Base-by-base conservation (phyloP, 2,329 filamentous ascomycete species). In the Fusarium oligoseptatum region DNA sequence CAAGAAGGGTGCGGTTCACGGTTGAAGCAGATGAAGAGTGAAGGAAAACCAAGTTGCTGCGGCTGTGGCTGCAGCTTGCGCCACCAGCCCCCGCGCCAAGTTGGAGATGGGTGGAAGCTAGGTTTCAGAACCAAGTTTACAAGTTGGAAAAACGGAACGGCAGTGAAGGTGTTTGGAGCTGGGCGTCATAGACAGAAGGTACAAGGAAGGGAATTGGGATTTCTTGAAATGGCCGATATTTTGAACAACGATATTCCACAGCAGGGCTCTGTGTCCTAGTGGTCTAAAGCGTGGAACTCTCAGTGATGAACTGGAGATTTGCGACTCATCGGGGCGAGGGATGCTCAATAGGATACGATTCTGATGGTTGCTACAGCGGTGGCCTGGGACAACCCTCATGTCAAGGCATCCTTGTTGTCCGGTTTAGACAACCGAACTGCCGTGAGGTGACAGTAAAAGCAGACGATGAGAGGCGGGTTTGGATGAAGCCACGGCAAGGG, bases 1-100 rank as follows among this genome's bases (percentile, higher is more conserved):
- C 77, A 39, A 80, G 82, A 61, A 79, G 81, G 68, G 79, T 83
- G 39, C 81, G 82, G 29, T 83, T 83, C 66, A 70, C 74, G 34
- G 67, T 63, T 52, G 73, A 63, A 67, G 74, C 68, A 66, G 74
- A 67, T 45, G 74, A 78, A 58, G 67, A 72, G 41, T 76, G 67
- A 71, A 61, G 56, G 52, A 10, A 24, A 60, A 17, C 20, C 37
- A 50, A 60, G 24, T 60, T 58, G 29, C 12, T 57, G 32, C 45
- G 56, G 17, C 15, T 57, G 27, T 45, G 56, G 20, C 39, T 68
- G 48, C 22, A 64, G 43, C 15, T 62, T 70, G 29, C 66, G 69
- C 73, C 72, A 75, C 66, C 32, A 17, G 17, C 57, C 64, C 52
- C 58, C 67, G 41, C 55, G 39, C 62, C 62, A 66, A 72, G 60